Evolutionary conservation across 2,329 filamentous ascomycete species (phyloP).

Genomic region (Ascochyta clinopodiicola): DNA sequence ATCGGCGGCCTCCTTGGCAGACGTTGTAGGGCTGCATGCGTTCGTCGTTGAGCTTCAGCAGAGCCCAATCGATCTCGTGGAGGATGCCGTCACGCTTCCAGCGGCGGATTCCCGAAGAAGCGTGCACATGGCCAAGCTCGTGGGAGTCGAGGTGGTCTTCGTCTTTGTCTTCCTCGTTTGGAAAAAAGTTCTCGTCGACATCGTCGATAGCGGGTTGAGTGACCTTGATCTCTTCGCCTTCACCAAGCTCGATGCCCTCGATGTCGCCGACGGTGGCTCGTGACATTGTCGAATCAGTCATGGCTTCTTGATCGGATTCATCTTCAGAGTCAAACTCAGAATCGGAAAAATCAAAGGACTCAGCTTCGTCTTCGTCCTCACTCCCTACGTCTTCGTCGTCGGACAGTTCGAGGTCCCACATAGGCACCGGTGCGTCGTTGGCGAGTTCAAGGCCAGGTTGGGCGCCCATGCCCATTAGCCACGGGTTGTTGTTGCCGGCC

Average conservation of each 20-base stretch:
- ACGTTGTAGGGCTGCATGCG: conserved; percentile 75
- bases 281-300: conserved; percentile 38
- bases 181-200: conserved; percentile 82
- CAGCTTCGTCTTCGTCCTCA: conserved; percentile 38
- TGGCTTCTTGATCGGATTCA: conserved; percentile 38
- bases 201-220: conserved; percentile 93
- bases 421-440: conserved; percentile 33
- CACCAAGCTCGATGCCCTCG: conserved; percentile 75
- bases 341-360: conserved; percentile 60
- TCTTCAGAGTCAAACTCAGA: conserved; percentile 58
- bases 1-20: conserved; percentile 63
- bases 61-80: conserved; percentile 95
- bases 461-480: conserved; percentile 46
- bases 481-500: conserved; percentile 38
- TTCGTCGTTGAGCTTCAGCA: conserved; percentile 79
- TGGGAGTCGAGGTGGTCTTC: conserved; percentile 82
- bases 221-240: conserved; percentile 78
- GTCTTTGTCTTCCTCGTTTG: conserved; percentile 73
- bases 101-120: conserved; percentile 86
- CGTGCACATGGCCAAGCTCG: conserved; percentile 82
- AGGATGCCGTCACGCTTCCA: conserved; percentile 73
- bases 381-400: conserved; percentile 60
- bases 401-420: conserved; percentile 58
- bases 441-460: conserved; percentile 43
- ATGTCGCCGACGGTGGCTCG: conserved; percentile 67